A percentile compares a stretch with the other conserved stretches of the same genome.
Evolutionary conservation across 331 rosid species (phyloP).

Genomic region (Stylosanthes scabra): DNA sequence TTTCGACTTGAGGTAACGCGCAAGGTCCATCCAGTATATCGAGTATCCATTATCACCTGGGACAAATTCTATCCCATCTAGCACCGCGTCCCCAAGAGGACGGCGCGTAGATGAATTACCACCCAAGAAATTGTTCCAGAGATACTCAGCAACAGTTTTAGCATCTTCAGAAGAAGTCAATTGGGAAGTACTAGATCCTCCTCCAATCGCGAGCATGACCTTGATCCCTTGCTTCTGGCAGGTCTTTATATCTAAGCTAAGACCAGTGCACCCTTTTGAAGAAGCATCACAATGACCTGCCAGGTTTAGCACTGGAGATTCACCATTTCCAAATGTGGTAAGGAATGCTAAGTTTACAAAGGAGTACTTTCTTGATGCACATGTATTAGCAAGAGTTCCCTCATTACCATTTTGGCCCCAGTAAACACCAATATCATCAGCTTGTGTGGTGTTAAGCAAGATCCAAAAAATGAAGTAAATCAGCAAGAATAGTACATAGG

Average conservation of each 20-base stretch:
- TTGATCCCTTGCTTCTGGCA: constrained; percentile 38
- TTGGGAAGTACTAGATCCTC: not conserved
- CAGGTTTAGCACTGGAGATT: constrained; percentile 34
- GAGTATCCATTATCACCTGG: not conserved
- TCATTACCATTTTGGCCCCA: constrained; percentile 51
- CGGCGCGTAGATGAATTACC: constrained; percentile 2
- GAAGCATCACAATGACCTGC: constrained; percentile 43
- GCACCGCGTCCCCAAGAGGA: constrained; percentile 21
- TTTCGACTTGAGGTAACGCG: constrained; percentile 22
- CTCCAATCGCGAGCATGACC: constrained; percentile 25
- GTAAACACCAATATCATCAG: constrained; percentile 29
- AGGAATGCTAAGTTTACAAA: constrained; percentile 45
- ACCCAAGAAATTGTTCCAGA: constrained; percentile 13
- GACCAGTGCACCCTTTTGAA: not conserved
- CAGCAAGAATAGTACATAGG: not conserved
- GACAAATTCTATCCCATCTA: constrained; percentile 31
- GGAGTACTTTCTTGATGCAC: constrained; percentile 39
- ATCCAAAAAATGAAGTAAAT: not conserved
- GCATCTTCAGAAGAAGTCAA: constrained; percentile 3
- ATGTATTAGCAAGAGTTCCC: constrained; percentile 41
- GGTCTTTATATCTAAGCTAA: not conserved
- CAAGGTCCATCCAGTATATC: not conserved
- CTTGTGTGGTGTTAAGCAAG: not conserved
- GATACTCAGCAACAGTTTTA: constrained; percentile 6
- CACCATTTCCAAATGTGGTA: constrained; percentile 36